Conservation (phyloP, 371 early-diverging fungal genomes). For the Actinomortierella ambigua region DNA sequence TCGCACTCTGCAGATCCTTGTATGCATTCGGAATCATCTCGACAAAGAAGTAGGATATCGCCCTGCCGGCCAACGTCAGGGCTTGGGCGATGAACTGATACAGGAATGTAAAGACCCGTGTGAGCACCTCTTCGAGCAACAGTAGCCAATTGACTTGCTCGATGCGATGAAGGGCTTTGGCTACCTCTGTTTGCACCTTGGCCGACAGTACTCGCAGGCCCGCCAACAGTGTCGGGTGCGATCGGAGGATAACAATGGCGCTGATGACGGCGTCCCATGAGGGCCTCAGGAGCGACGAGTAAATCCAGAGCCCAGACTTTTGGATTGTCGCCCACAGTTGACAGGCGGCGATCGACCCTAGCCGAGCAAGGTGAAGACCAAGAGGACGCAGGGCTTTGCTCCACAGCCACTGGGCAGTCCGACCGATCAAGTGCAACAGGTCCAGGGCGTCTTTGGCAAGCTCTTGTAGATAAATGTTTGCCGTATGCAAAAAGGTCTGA, state of each 20-base stretch:
- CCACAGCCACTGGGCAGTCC: constrained; percentile 26
- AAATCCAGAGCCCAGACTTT: not conserved
- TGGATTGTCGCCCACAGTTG: constrained; percentile 17
- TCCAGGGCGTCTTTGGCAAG: constrained; percentile 36
- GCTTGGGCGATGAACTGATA: constrained; percentile 5
- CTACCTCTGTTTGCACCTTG: constrained; percentile 12
- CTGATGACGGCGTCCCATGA: not conserved
- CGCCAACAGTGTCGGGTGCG: constrained; percentile 32
- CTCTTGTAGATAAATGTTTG: constrained; percentile 34
- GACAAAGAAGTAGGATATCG: constrained; percentile 12
- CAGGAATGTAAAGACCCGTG: not conserved
- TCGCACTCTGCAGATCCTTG: constrained; percentile 22
- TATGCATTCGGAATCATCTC: constrained; percentile 36
- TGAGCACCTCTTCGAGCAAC: constrained; percentile 19
- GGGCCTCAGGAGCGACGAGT: constrained; percentile 10
- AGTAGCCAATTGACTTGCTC: constrained; percentile 38
- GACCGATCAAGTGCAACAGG: constrained; percentile 10
- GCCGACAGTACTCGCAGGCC: constrained; percentile 27
- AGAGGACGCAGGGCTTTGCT: constrained; percentile 8
- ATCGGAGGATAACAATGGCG: constrained; percentile 20
- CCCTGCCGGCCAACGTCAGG: constrained; percentile 3
- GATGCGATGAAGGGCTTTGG: constrained; percentile 5
- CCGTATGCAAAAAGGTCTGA: constrained; percentile 18
- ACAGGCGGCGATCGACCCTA: not conserved
- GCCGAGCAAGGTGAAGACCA: constrained; percentile 1